Conservation (phyloP, 257 asterid genomes). For the Coffea canephora region DNA sequence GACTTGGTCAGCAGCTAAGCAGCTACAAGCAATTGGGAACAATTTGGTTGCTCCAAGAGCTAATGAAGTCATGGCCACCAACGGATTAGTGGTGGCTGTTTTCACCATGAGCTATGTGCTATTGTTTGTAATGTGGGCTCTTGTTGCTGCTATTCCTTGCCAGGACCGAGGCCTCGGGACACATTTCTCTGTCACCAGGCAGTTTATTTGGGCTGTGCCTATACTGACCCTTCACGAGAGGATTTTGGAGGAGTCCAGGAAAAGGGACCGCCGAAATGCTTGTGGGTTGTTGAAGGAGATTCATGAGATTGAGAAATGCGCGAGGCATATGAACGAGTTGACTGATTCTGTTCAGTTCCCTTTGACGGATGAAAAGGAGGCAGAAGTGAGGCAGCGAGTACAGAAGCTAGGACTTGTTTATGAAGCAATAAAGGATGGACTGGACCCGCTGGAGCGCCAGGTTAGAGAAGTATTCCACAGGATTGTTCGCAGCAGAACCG, state of each 20-base stretch:
- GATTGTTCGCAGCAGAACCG: conserved; percentile 74
- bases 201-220: conserved; percentile 63
- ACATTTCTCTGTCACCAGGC: conserved; percentile 53
- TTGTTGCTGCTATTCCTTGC: conserved; percentile 96
- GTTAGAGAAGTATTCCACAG: conserved; percentile 78
- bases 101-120: conserved; percentile 82
- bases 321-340: conserved; percentile 53
- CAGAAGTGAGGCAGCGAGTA: conserved; percentile 62
- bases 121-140: conserved; percentile 81
- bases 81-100: conserved; percentile 63
- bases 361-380: conserved; percentile 59
- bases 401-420: conserved; percentile 49
- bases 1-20: conserved; percentile 91
- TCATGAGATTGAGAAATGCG: conserved; percentile 64
- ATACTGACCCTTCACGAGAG: conserved; percentile 69
- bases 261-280: conserved; percentile 60
- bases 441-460: conserved; percentile 76
- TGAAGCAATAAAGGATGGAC: conserved; percentile 54
- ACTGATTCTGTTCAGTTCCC: conserved; percentile 59
- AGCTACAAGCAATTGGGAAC: conserved; percentile 77
- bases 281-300: conserved; percentile 90
- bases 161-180: conserved; percentile 92
- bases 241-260: conserved; percentile 79
- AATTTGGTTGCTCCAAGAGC: conserved; percentile 57
- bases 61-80: conserved; percentile 57